Conservation (phyloP, 441 rosid species). For the Dalechampia spathulata region DNA sequence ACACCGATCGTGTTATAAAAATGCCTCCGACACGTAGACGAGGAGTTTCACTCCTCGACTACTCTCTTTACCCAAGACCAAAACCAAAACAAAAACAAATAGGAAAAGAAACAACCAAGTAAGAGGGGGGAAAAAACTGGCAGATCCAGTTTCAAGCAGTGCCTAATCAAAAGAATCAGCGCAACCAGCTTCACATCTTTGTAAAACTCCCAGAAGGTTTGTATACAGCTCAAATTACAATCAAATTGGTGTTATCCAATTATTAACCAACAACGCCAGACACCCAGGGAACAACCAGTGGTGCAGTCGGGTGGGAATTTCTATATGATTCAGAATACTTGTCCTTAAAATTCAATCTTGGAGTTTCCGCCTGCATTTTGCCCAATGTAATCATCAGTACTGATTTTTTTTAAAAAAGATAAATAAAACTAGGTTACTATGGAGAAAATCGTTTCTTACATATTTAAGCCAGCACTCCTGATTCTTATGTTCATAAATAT, state of each 20-base stretch:
- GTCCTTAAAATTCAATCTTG: slow-evolving; percentile 68
- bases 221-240: slow-evolving; percentile 1
- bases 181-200: slow-evolving; percentile 13
- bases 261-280: slow-evolving; percentile 61
- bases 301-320: slow-evolving; percentile 75
- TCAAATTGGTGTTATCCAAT: slow-evolving; percentile 13
- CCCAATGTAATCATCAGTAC: slow-evolving; percentile 2
- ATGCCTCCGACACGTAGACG: not conserved
- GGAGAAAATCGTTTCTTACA: slow-evolving; percentile 36
- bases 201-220: not conserved
- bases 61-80: not conserved
- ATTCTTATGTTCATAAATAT: slow-evolving; percentile 76
- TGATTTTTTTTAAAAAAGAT: not conserved
- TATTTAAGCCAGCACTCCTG: slow-evolving; percentile 97
- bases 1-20: slow-evolving; percentile 17
- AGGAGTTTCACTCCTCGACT: not conserved
- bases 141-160: slow-evolving; percentile 5
- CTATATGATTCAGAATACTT: slow-evolving; percentile 71
- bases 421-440: not conserved
- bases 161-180: slow-evolving; percentile 2
- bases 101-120: not conserved
- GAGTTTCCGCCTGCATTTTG: slow-evolving; percentile 72
- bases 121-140: slow-evolving; percentile 3
- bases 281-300: slow-evolving; percentile 90
- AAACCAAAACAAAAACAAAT: not conserved